A percentile compares a stretch with the other conserved stretches of the same genome.
These are phyloP conservation scores for Cylindrotheca fusiformis DNA, from an alignment of 108 stramenopile genomes.

Conservation along the genomic window DNA sequence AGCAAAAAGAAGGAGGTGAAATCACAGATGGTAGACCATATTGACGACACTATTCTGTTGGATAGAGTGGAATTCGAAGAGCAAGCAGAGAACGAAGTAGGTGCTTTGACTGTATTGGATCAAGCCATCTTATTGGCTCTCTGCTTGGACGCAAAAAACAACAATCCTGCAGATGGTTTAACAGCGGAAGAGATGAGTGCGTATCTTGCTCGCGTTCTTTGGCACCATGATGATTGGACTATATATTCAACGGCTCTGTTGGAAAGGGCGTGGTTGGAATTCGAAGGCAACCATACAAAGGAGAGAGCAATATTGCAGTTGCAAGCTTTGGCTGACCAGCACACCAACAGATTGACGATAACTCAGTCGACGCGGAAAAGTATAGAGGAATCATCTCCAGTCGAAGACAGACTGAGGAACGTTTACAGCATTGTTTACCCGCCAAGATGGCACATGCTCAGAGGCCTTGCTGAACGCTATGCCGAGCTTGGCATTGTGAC, in stretches of 20 bases:
- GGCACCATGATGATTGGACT: slow-evolving; percentile 91
- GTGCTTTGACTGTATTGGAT: slow-evolving; percentile 68
- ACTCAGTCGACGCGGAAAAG: slow-evolving; percentile 82
- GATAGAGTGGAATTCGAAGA: slow-evolving; percentile 82
- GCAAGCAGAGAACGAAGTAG: slow-evolving; percentile 50
- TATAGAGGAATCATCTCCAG: slow-evolving; percentile 90
- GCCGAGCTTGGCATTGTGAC: slow-evolving; percentile 85
- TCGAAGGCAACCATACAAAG: slow-evolving; percentile 72
- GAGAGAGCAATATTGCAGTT: slow-evolving; percentile 94
- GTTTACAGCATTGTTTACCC: slow-evolving; percentile 92
- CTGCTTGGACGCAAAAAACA: slow-evolving; percentile 95
- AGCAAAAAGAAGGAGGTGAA: slow-evolving; percentile 9
- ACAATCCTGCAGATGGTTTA: slow-evolving; percentile 90
- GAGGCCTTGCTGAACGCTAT: slow-evolving; percentile 91
- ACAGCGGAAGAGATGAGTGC: slow-evolving; percentile 96
- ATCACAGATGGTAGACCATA: slow-evolving; percentile 34
- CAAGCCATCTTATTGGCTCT: slow-evolving; percentile 89
- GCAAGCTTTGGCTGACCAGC: slow-evolving; percentile 96
- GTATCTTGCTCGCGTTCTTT: slow-evolving; percentile 85
- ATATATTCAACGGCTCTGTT: slow-evolving; percentile 91
- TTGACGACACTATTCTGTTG: slow-evolving; percentile 82
- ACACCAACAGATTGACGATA: slow-evolving; percentile 80
- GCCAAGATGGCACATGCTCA: slow-evolving; percentile 90
- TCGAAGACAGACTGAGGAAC: slow-evolving; percentile 80
- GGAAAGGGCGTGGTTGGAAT: slow-evolving; percentile 94